Evolutionary conservation across 768 basidiomycete species (phyloP).

Genomic region (Lactarius hatsudake): DNA sequence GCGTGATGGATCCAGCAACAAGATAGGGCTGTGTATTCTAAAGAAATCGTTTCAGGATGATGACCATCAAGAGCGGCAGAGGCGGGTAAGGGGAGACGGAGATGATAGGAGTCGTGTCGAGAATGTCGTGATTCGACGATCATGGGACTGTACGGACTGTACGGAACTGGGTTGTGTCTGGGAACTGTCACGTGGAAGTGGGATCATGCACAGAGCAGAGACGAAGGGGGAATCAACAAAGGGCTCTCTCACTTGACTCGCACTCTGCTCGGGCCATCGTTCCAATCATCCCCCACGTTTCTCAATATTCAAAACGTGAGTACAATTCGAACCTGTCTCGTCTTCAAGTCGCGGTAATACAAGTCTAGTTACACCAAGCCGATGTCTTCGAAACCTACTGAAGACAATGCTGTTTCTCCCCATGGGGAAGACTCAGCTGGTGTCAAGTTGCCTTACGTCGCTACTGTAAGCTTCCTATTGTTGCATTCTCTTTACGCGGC

Average conservation of each 20-base stretch:
- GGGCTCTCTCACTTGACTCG: not conserved
- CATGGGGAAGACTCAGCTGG: slow-evolving; percentile 5
- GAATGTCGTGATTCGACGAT: slow-evolving; percentile 5
- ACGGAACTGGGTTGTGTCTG: not conserved
- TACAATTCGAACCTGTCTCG: not conserved
- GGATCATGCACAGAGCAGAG: not conserved
- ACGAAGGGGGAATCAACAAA: not conserved
- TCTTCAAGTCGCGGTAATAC: slow-evolving; percentile 1
- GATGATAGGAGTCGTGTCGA: slow-evolving; percentile 12
- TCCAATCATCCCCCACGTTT: not conserved
- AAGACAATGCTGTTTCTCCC: slow-evolving; percentile 11
- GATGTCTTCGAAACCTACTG: slow-evolving; percentile 4
- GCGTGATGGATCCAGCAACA: slow-evolving; percentile 22
- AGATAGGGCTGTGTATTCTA: slow-evolving; percentile 7
- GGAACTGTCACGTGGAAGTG: not conserved
- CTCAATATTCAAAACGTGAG: not conserved
- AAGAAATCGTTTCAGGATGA: slow-evolving; percentile 1
- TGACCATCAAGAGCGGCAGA: not conserved
- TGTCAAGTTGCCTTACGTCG: slow-evolving; percentile 21
- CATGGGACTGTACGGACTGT: not conserved
- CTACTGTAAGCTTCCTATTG: slow-evolving; percentile 20
- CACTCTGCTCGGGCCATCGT: not conserved
- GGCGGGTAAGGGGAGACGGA: slow-evolving; percentile 1
- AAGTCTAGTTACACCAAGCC: not conserved
- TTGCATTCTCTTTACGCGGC: not conserved